Evolutionary conservation across 257 asterid species (phyloP).

Genomic region (Dorcoceras hygrometricum): DNA sequence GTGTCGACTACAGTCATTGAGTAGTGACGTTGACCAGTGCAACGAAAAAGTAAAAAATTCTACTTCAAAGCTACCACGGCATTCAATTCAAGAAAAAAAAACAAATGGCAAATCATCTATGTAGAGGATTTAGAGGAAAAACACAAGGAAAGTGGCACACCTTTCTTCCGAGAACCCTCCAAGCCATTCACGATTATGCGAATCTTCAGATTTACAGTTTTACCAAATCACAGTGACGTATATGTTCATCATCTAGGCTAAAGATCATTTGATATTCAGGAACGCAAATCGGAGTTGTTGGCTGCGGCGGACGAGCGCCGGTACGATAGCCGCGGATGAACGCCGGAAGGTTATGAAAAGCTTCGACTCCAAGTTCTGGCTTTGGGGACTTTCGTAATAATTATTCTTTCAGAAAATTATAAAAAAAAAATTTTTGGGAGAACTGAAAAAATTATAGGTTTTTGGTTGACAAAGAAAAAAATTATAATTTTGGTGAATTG

Average conservation of each 20-base stretch:
- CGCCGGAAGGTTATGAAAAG: neutral
- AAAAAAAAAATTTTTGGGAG: too few relatives aligned
- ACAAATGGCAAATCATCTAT: neutral
- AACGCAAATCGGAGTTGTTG: neutral
- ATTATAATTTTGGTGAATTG: too few relatives aligned
- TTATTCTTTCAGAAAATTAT: too few relatives aligned
- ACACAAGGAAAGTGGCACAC: conserved; percentile 27
- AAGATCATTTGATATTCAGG: neutral
- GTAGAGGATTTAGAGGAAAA: neutral
- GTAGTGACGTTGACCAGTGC: neutral
- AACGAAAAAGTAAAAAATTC: too few relatives aligned
- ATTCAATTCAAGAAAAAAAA: neutral
- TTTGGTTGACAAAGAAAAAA: too few relatives aligned
- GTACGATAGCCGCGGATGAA: neutral
- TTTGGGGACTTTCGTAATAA: too few relatives aligned
- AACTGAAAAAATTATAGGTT: too few relatives aligned
- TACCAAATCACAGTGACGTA: neutral
- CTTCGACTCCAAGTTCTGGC: neutral
- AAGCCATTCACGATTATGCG: conserved; percentile 60
- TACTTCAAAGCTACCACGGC: neutral
- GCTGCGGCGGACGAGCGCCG: neutral
- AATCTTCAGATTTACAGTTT: conserved; percentile 27
- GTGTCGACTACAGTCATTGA: neutral
- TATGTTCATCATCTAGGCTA: neutral
- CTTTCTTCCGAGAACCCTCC: conserved; percentile 63